Evolutionary conservation across 1,139 yeast genomes (phyloP), one percentile per base, ranked within the genome.

Genomic region (Yamadazyma taylorii): DNA sequence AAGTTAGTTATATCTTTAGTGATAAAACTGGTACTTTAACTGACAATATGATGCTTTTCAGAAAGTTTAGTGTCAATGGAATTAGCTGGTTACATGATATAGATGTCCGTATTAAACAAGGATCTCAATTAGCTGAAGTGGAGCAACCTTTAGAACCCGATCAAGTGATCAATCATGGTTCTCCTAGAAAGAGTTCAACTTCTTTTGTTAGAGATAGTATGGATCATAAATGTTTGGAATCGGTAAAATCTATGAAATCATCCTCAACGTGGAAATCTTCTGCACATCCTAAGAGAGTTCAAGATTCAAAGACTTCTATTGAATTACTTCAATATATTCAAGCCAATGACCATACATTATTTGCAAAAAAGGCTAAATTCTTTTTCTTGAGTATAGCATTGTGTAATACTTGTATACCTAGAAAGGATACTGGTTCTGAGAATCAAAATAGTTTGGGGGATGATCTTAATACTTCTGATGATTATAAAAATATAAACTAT

Each of bases 11-110:
- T 53, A 76, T 94, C 4, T 94, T 94, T 58, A 86, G 96, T 46
- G 99, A 94, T 60, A 94, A 94, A 60, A 94, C 98, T 0, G 99
- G 99, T 10, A 94, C 98, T 0, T 72, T 94, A 43, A 94, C 99
- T 0, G 96, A 89, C 53, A 89, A 89, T 55, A 64, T 79, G 50
- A 89, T 89, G 97, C 66, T 88, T 19, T 89, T 89, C 56, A 71
- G 95, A 35, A 88, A 87, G 52, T 76, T 89, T 47, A 79, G 92
- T 16, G 81, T 89, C 5, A 85, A 86, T 42, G 99, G 99, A 2
- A 75, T 84, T 5, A 80, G 95, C 5, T 92, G 97, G 96, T 54
- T 82, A 7, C 98, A 92, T 62, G 89, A 84, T 48, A 60, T 81
- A 17, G 92, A 82, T 73, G 44, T 49, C 67, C 13, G 13, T 24